Evolutionary conservation across 805 yeast species (phyloP).

Genomic region (Wickerhamiella dianesei): DNA sequence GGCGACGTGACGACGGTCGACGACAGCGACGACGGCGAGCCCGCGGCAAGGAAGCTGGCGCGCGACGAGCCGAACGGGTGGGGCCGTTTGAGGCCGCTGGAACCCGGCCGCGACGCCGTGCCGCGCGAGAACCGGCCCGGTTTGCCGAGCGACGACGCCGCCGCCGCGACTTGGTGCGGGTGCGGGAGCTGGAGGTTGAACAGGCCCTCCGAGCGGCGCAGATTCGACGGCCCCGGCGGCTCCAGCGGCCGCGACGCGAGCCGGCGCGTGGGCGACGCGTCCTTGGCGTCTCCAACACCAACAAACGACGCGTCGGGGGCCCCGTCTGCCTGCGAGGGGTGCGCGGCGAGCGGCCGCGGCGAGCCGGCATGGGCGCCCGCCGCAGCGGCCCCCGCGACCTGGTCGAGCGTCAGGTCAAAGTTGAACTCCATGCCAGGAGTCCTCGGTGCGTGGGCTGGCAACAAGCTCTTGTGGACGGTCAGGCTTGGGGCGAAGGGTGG

Average conservation of each 20-base stretch:
- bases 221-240: conserved; percentile 1
- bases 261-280: conserved; percentile 4
- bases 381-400: background rate
- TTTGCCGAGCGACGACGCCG: conserved; percentile 6
- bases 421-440: background rate
- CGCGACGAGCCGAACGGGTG: conserved; percentile 14
- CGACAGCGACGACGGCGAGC: conserved; percentile 5
- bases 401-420: background rate
- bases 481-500: background rate
- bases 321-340: background rate
- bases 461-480: background rate
- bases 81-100: conserved; percentile 17
- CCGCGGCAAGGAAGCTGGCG: background rate
- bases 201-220: conserved; percentile 30
- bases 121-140: background rate
- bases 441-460: background rate
- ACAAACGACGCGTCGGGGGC: conserved; percentile 4
- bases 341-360: background rate
- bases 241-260: conserved; percentile 5
- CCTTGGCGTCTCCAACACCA: conserved; percentile 1
- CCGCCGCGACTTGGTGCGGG: conserved; percentile 2
- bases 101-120: background rate
- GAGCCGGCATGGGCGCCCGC: background rate
- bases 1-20: conserved; percentile 9
- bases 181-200: conserved; percentile 26